phyloP scores from a whole-genome alignment of 495 filamentous ascomycete species.

The Amniculicola lignicola region DNA sequence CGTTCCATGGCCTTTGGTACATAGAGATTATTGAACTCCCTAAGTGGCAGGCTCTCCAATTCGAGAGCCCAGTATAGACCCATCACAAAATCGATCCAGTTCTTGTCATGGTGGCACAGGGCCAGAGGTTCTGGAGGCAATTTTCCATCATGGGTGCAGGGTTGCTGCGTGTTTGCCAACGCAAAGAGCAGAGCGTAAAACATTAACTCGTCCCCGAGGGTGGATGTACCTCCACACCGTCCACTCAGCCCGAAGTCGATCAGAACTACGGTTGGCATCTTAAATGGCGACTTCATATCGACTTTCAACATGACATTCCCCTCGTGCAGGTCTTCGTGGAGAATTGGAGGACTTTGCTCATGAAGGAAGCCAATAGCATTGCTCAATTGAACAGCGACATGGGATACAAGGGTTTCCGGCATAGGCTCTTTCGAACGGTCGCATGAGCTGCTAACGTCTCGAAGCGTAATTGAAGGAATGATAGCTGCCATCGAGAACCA shows the following conservation, averaged over 20 bases:
- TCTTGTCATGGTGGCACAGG: too few relatives aligned
- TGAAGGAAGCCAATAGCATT: background rate
- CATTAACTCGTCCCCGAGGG: too few relatives aligned
- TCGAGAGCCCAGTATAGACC: too few relatives aligned
- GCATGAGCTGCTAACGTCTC: background rate
- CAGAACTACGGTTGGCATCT: background rate
- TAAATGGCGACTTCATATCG: background rate
- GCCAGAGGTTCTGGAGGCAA: too few relatives aligned
- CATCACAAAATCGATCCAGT: too few relatives aligned
- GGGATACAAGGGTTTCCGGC: background rate
- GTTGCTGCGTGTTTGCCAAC: too few relatives aligned
- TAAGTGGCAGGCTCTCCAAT: too few relatives aligned
- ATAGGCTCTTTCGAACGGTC: background rate
- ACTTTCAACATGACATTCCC: background rate
- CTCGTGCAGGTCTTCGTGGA: background rate
- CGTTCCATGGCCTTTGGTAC: too few relatives aligned
- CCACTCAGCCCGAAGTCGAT: background rate
- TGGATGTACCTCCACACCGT: too few relatives aligned
- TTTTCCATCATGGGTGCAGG: too few relatives aligned
- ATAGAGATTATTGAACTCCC: too few relatives aligned
- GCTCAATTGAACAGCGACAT: background rate
- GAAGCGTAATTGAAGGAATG: background rate
- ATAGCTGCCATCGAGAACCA: background rate
- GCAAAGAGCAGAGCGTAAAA: too few relatives aligned
- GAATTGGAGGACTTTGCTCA: background rate